These are phyloP conservation scores for Chlorella sp. DNA, from an alignment of 139 green algal genomes.

Conservation along the genomic window DNA sequence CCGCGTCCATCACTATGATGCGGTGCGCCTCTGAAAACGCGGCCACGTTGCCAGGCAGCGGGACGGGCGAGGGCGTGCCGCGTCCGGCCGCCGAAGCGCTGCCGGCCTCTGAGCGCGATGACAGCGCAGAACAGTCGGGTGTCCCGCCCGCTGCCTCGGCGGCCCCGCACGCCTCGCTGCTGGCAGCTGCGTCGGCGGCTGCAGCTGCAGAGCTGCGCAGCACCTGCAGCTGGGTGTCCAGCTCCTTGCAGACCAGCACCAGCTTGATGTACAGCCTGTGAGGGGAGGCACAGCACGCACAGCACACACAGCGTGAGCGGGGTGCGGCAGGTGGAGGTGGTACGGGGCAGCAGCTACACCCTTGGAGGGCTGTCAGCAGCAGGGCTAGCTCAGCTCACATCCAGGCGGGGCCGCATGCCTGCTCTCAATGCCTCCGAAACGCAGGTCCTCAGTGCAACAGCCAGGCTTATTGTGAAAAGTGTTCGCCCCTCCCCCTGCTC, in stretches of 20 bases:
- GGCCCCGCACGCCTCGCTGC: neutral
- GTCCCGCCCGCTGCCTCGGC: neutral
- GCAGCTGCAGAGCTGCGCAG: neutral
- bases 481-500: neutral
- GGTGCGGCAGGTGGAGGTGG: too few relatives aligned
- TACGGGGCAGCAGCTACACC: too few relatives aligned
- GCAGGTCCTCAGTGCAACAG: too few relatives aligned
- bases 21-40: conserved; percentile 76
- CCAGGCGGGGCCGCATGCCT: too few relatives aligned
- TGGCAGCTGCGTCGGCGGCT: neutral
- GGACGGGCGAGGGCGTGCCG: neutral
- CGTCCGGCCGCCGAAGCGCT: neutral
- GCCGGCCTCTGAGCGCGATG: conserved; percentile 5
- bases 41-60: conserved; percentile 58
- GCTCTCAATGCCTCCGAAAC: too few relatives aligned
- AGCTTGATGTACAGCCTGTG: conserved; percentile 52
- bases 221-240: conserved; percentile 40
- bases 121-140: neutral
- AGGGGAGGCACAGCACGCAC: neutral
- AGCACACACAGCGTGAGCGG: neutral
- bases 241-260: conserved; percentile 59
- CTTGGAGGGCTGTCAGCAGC: neutral
- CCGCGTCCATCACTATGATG: conserved; percentile 77
- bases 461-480: too few relatives aligned
- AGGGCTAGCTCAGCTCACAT: neutral